Percentiles rank a stretch among this genome's conserved stretches.
phyloP scores from a whole-genome alignment of 768 basidiomycete genomes.

The Rhizopogon sp. region DNA sequence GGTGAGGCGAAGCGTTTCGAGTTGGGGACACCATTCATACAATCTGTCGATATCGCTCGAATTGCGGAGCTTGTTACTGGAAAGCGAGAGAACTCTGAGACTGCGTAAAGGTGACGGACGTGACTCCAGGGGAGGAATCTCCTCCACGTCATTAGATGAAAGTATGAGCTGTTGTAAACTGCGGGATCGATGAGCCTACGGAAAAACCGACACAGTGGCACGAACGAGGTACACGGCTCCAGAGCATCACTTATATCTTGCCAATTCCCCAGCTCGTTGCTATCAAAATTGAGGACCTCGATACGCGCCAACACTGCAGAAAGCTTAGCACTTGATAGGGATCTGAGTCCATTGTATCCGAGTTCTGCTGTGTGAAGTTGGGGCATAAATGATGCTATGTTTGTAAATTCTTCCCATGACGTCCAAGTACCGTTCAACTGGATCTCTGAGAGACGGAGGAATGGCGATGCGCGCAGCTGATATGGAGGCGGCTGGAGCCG shows the following conservation, averaged over 20 bases:
- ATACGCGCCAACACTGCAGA: conserved; percentile 26
- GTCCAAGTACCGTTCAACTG: conserved; percentile 72
- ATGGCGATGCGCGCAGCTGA: conserved; percentile 34
- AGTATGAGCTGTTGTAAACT: conserved; percentile 63
- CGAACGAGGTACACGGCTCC: conserved; percentile 40
- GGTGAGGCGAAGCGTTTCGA: conserved; percentile 55
- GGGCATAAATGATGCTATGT: conserved; percentile 49
- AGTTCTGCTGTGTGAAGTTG: conserved; percentile 54
- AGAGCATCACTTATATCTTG: conserved; percentile 40
- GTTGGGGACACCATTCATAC: conserved; percentile 59
- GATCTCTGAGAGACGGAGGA: conserved; percentile 53
- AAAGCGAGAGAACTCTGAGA: conserved; percentile 59
- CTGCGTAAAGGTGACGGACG: conserved; percentile 21
- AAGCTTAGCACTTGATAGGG: conserved; percentile 17
- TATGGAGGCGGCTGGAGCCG: conserved; percentile 46
- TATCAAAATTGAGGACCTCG: conserved; percentile 62
- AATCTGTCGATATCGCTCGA: conserved; percentile 69
- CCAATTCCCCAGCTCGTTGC: conserved; percentile 62
- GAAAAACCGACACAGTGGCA: background rate
- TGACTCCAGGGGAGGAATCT: conserved; percentile 34
- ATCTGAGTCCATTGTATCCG: conserved; percentile 60
- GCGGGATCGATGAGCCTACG: background rate
- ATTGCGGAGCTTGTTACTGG: conserved; percentile 48
- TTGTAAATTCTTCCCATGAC: conserved; percentile 63
- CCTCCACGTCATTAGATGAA: conserved; percentile 52